Conservation (phyloP, 129 eudicot species). For the Helianthus tuberosus region DNA sequence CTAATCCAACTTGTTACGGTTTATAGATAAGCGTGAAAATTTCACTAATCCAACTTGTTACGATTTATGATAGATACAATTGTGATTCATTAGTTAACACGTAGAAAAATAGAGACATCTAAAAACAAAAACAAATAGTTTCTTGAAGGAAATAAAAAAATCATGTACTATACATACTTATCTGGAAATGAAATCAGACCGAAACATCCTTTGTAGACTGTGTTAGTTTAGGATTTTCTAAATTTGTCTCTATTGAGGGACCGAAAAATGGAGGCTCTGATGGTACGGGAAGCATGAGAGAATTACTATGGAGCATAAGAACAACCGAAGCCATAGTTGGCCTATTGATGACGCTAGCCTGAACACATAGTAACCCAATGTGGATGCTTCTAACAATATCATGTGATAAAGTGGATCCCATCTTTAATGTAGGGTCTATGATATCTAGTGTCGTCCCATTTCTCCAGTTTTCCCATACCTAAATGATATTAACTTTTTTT, state of each 20-base stretch:
- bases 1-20: too few relatives aligned
- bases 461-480: conserved; percentile 2
- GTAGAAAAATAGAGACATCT: too few relatives aligned
- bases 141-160: neutral
- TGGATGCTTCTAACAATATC: neutral
- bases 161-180: neutral
- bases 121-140: neutral
- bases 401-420: neutral
- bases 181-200: neutral
- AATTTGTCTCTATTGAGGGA: neutral
- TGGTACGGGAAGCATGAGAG: neutral
- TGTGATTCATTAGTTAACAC: too few relatives aligned
- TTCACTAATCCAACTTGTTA: too few relatives aligned
- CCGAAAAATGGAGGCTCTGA: neutral
- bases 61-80: too few relatives aligned
- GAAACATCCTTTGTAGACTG: neutral
- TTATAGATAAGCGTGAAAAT: too few relatives aligned
- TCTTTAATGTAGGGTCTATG: neutral
- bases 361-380: conserved; percentile 1
- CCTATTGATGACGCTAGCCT: neutral
- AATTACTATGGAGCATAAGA: neutral
- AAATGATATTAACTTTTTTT: neutral
- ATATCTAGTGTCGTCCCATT: neutral
- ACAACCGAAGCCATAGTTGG: conserved; percentile 7
- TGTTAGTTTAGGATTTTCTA: neutral